These are phyloP conservation scores for Plasmodium gaboni DNA, from an alignment of 169 alveolate species.

Conservation along the genomic window DNA sequence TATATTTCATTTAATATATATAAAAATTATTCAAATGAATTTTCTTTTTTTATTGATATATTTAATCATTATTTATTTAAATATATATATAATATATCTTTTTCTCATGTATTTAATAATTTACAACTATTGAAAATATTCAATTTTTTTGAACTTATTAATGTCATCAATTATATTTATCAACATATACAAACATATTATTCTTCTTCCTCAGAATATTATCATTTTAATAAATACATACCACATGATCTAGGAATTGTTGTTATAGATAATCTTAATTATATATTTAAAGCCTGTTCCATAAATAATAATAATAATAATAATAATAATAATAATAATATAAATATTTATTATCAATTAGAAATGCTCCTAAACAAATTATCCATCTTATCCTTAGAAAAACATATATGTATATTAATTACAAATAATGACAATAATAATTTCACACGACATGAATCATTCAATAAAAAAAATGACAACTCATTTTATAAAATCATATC, in stretches of 20 bases:
- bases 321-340: neutral
- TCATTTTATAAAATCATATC: slow-evolving; percentile 13
- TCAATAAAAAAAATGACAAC: slow-evolving; percentile 9
- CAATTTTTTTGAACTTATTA: slow-evolving; percentile 43
- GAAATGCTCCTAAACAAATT: slow-evolving; percentile 7
- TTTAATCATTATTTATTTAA: slow-evolving; percentile 46
- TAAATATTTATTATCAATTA: neutral
- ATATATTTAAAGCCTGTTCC: slow-evolving; percentile 4
- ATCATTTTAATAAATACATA: slow-evolving; percentile 46
- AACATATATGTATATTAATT: slow-evolving; percentile 43
- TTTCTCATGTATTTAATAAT: slow-evolving; percentile 34
- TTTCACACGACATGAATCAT: slow-evolving; percentile 13
- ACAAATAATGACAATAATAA: slow-evolving; percentile 48
- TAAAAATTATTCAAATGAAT: slow-evolving; percentile 2
- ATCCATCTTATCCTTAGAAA: slow-evolving; percentile 17
- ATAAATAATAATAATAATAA: neutral
- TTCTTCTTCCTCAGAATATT: neutral
- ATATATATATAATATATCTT: slow-evolving; percentile 39
- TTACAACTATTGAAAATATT: slow-evolving; percentile 70
- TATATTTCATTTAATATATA: neutral
- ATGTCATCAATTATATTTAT: slow-evolving; percentile 28
- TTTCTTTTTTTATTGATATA: slow-evolving; percentile 10
- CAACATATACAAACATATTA: slow-evolving; percentile 25
- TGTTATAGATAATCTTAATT: slow-evolving; percentile 60
- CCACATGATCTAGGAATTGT: slow-evolving; percentile 39